These are phyloP conservation scores for Cyberlindnera bimundalis DNA, from an alignment of 805 yeast genomes.

Conservation along the genomic window DNA sequence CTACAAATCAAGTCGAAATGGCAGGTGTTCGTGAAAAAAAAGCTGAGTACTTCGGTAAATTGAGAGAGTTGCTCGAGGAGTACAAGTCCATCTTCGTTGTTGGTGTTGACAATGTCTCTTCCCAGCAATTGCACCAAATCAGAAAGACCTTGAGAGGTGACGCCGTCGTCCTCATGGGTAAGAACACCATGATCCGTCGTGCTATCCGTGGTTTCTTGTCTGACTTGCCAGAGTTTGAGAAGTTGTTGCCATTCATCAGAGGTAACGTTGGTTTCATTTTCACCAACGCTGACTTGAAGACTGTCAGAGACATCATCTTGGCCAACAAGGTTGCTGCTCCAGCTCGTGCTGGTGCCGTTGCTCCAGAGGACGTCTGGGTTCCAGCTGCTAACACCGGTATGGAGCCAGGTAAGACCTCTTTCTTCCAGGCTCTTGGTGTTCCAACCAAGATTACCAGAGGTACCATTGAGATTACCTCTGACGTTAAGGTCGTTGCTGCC, in stretches of 20 bases:
- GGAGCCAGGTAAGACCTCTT: constrained; percentile 99
- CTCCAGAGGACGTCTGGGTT: constrained; percentile 96
- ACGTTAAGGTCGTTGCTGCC: constrained; percentile 89
- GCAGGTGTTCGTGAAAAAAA: constrained; percentile 99
- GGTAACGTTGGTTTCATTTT: constrained; percentile 99
- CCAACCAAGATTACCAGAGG: constrained; percentile 99
- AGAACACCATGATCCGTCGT: constrained; percentile 99
- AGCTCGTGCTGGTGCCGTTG: constrained; percentile 99
- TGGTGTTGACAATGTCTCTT: constrained; percentile 99
- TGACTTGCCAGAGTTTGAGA: constrained; percentile 96
- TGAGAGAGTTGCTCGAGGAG: constrained; percentile 92
- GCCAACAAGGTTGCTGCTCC: constrained; percentile 99
- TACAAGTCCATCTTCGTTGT: constrained; percentile 98
- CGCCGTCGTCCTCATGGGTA: constrained; percentile 98
- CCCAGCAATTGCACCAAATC: constrained; percentile 99
- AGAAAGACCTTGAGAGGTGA: constrained; percentile 95
- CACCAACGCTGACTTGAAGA: constrained; percentile 94
- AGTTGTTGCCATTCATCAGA: constrained; percentile 87
- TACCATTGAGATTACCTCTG: constrained; percentile 98
- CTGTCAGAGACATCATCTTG: constrained; percentile 82
- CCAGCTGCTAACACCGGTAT: constrained; percentile 99
- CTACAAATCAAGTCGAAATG: constrained; percentile 88
- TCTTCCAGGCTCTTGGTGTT: constrained; percentile 99
- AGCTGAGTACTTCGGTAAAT: constrained; percentile 90
- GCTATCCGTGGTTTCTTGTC: constrained; percentile 94